Percentiles rank a stretch among this genome's conserved stretches.
phyloP scores from a whole-genome alignment of 129 eudicot genomes.

The Scalesia atractyloides region DNA sequence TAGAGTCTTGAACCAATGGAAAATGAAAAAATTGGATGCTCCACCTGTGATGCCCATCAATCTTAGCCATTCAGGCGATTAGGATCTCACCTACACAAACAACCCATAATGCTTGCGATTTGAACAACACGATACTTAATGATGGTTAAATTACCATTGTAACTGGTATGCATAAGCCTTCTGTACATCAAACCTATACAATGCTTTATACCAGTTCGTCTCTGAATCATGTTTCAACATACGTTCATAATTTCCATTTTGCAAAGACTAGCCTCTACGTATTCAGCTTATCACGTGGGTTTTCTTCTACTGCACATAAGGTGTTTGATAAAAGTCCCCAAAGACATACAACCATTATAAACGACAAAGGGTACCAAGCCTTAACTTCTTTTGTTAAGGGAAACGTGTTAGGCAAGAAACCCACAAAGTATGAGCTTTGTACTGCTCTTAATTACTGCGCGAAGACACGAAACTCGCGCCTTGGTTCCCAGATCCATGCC shows the following conservation, averaged over 20 bases:
- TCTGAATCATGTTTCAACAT: background rate
- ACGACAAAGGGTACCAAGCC: conserved; percentile 4
- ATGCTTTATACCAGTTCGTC: too few species aligned
- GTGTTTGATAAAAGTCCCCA: conserved; percentile 31
- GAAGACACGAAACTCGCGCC: conserved; percentile 29
- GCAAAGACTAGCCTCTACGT: background rate
- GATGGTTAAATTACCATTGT: too few species aligned
- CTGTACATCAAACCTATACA: too few species aligned
- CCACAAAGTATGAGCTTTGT: conserved; percentile 44
- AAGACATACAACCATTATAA: background rate
- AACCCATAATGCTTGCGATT: too few species aligned
- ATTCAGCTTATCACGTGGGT: background rate
- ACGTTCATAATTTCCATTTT: background rate
- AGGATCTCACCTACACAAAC: too few species aligned
- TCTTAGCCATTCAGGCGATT: too few species aligned
- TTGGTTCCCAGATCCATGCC: conserved; percentile 45
- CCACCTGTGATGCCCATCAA: too few species aligned
- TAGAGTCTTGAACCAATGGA: too few species aligned
- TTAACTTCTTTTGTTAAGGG: conserved; percentile 3
- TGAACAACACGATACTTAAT: too few species aligned
- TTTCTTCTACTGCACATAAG: conserved; percentile 21
- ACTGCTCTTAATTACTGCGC: conserved; percentile 40
- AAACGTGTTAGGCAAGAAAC: conserved; percentile 19
- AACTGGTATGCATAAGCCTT: too few species aligned
- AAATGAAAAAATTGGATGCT: too few species aligned